Conservation (phyloP, 495 filamentous ascomycete genomes). For the Aspergillus saccharolyticus region DNA sequence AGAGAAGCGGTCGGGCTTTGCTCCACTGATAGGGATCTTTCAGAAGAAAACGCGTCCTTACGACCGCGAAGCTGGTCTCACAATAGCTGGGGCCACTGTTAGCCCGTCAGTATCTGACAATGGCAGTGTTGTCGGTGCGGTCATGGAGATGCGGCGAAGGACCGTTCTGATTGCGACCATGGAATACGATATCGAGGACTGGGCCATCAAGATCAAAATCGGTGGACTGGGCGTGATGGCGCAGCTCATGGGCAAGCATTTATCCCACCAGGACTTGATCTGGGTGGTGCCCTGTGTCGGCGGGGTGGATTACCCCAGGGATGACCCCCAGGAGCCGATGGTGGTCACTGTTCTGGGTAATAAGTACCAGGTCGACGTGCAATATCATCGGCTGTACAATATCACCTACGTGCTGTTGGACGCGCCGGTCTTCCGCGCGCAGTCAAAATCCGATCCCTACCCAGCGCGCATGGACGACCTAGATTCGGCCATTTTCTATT, state of each 20-base stretch:
- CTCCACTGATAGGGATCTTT: background rate
- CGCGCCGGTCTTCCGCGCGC: slow-evolving; percentile 63
- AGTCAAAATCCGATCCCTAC: slow-evolving; percentile 60
- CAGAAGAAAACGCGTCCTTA: background rate
- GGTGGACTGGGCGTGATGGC: slow-evolving; percentile 65
- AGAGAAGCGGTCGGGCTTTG: slow-evolving; percentile 32
- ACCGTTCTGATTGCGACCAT: slow-evolving; percentile 63
- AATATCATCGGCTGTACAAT: slow-evolving; percentile 58
- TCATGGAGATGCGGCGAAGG: slow-evolving; percentile 37
- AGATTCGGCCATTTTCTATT: slow-evolving; percentile 64
- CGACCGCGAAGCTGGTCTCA: background rate
- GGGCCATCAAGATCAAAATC: slow-evolving; percentile 66
- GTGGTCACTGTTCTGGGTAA: slow-evolving; percentile 60
- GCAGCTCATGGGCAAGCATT: slow-evolving; percentile 63
- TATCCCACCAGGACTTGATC: slow-evolving; percentile 60
- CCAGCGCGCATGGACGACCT: slow-evolving; percentile 69
- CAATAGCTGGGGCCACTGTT: background rate
- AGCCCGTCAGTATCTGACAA: background rate
- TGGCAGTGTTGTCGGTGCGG: slow-evolving; percentile 32
- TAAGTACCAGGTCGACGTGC: slow-evolving; percentile 56
- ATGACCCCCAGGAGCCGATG: slow-evolving; percentile 56
- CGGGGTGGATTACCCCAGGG: slow-evolving; percentile 58
- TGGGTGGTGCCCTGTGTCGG: slow-evolving; percentile 70
- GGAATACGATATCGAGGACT: slow-evolving; percentile 69
- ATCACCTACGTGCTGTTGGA: slow-evolving; percentile 70